Percentiles rank a stretch among this genome's conserved stretches.
phyloP scores from a whole-genome alignment of 768 basidiomycete species.

The Mycena vitilis region DNA sequence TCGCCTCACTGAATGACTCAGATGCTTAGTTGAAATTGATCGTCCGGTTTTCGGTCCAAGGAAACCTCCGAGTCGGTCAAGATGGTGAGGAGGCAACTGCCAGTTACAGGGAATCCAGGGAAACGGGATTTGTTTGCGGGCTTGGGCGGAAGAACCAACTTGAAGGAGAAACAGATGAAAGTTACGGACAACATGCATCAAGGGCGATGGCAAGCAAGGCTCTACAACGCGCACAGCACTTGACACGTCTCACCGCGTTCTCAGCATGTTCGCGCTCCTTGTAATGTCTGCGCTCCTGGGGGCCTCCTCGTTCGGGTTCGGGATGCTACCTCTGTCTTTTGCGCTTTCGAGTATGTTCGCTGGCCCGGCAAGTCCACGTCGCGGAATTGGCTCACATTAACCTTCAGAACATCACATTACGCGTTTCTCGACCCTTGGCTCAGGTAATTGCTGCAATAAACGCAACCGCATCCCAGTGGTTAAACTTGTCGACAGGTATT shows the following conservation, averaged over 20 bases:
- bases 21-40: too few species aligned
- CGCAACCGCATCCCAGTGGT: constrained; percentile 43
- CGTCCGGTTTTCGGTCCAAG: too few species aligned
- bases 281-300: constrained; percentile 74
- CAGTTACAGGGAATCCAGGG: too few species aligned
- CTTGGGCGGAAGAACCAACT: too few species aligned
- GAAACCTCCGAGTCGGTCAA: too few species aligned
- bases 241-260: neutral
- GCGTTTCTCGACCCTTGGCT: constrained; percentile 29
- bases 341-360: constrained; percentile 71
- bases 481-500: constrained; percentile 77
- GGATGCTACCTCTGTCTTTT: constrained; percentile 81
- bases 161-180: too few species aligned
- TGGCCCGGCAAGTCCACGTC: neutral
- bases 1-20: too few species aligned
- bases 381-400: constrained; percentile 17
- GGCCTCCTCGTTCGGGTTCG: constrained; percentile 71
- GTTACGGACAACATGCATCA: neutral
- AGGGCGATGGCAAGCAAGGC: neutral
- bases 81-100: too few species aligned
- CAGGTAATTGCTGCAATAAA: constrained; percentile 11
- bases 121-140: too few species aligned
- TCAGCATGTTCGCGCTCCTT: constrained; percentile 46
- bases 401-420: constrained; percentile 32
- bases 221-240: neutral